phyloP scores from a whole-genome alignment of 1,139 yeast genomes.

The Debaryomycetaceae sp. region DNA sequence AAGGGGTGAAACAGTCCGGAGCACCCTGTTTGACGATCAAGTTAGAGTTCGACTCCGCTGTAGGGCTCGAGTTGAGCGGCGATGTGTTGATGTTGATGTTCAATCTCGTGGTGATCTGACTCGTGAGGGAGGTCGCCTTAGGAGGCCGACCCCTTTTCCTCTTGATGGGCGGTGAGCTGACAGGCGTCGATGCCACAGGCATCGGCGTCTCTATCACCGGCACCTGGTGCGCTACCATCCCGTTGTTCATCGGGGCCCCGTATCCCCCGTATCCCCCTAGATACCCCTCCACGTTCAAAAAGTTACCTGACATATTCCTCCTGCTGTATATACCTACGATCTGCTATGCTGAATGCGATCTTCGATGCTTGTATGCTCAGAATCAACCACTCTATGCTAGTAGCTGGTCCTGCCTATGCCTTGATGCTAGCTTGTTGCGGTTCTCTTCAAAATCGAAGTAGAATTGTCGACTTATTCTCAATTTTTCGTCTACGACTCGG shows the following conservation, averaged over 20 bases:
- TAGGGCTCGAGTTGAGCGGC: conserved; percentile 26
- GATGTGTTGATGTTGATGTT: conserved; percentile 43
- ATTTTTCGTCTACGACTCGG: neutral
- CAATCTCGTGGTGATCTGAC: conserved; percentile 40
- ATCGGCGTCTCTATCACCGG: neutral
- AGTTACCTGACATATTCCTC: neutral
- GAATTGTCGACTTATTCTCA: neutral
- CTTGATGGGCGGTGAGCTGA: conserved; percentile 23
- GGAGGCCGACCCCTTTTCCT: conserved; percentile 50
- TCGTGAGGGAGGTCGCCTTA: conserved; percentile 38
- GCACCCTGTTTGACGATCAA: conserved; percentile 41
- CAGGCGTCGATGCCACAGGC: conserved; percentile 1
- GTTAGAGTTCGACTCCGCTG: conserved; percentile 36
- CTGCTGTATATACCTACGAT: too few species aligned
- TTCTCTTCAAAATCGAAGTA: neutral
- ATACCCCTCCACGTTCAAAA: neutral
- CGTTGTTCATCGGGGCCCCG: neutral
- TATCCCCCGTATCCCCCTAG: neutral
- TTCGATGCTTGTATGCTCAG: too few species aligned
- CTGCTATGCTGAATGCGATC: too few species aligned
- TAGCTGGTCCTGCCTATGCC: too few species aligned
- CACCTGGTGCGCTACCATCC: neutral
- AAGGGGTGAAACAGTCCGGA: conserved; percentile 45
- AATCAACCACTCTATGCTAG: too few species aligned
- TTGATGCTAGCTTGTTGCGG: neutral